Evolutionary conservation across 2,329 filamentous ascomycete species (phyloP).

Genomic region (Pseudogymnoascus destructans): DNA sequence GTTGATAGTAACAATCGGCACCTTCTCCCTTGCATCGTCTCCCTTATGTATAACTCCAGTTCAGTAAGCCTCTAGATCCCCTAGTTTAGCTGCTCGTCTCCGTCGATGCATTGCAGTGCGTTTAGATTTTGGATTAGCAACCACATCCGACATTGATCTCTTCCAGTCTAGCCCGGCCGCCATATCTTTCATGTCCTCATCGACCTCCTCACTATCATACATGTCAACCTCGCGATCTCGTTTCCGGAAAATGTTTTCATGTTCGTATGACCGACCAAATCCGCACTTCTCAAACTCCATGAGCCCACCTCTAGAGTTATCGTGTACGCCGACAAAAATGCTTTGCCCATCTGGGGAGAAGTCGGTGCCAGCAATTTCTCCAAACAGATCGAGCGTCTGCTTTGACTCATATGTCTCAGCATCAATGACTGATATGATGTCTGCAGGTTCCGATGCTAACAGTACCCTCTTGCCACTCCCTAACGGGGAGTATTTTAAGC

Average conservation of each 20-base stretch:
- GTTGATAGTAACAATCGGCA: neutral
- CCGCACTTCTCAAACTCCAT: conserved; percentile 26
- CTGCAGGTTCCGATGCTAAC: conserved; percentile 62
- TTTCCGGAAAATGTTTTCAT: conserved; percentile 17
- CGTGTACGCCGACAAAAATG: conserved; percentile 55
- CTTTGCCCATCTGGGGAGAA: conserved; percentile 56
- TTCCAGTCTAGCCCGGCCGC: conserved; percentile 10
- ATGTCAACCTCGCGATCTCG: neutral
- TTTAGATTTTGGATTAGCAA: conserved; percentile 5
- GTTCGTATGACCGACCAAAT: conserved; percentile 16
- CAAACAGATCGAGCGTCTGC: conserved; percentile 62
- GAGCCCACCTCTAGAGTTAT: conserved; percentile 48
- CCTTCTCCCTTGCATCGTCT: neutral
- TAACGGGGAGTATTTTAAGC: conserved; percentile 57
- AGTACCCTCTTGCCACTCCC: conserved; percentile 55
- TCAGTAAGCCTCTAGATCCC: conserved; percentile 8
- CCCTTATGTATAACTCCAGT: neutral
- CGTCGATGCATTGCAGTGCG: conserved; percentile 7
- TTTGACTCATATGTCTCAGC: conserved; percentile 49
- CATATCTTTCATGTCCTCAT: neutral
- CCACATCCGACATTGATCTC: neutral
- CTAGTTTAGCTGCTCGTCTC: neutral
- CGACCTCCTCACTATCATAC: conserved; percentile 8
- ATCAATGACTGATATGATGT: conserved; percentile 59
- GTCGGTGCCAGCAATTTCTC: conserved; percentile 56